Evolutionary conservation across 2,329 filamentous ascomycete species (phyloP), one percentile per base, ranked within the genome.

Genomic region (Penicillium sp.): DNA sequence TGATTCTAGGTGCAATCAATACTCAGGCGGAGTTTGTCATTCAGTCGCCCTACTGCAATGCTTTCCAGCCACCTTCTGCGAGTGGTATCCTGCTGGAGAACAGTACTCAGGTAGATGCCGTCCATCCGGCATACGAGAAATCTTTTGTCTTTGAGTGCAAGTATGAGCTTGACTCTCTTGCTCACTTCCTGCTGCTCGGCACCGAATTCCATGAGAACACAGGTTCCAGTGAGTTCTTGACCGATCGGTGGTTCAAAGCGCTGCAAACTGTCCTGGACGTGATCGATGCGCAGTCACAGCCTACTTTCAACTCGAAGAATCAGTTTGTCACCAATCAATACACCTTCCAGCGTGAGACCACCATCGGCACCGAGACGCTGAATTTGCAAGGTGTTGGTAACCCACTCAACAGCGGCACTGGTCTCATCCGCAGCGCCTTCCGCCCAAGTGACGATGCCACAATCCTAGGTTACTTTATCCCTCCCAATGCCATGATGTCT

Each of bases 1-100:
- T 99, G 57, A 92, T 99, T 28, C 82, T 96, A 1, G 95, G 95
- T 24, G 94, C 94, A 45, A 97, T 98, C 80, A 96, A 97, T 76
- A 98, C 95, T 0, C 95, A 99, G 79, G 86, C 91, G 17, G 94
- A 98, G 77, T 98, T 93, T 73, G 91, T 99, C 45, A 97, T 98
- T 65, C 88, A 92, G 72, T 93, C 91, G 1, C 95, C 95, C 0
- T 99, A 98, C 80, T 99, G 95, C 84, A 98, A 99, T 77, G 95
- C 95, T 19, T 99, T 98, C 78, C 95, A 99, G 76, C 94, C 95
- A 4, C 95, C 95, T 0, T 89, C 91, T 2, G 91, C 93, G 7
- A 93, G 92, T 66, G 87, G 89, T 17, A 83, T 98, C 0, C 79
- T 84, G 3, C 82, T 89, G 6, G 89, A 88, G 17, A 85, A 86